Conservation (phyloP, 192 early-diverging fungal genomes). For the Coemansia sp. region DNA sequence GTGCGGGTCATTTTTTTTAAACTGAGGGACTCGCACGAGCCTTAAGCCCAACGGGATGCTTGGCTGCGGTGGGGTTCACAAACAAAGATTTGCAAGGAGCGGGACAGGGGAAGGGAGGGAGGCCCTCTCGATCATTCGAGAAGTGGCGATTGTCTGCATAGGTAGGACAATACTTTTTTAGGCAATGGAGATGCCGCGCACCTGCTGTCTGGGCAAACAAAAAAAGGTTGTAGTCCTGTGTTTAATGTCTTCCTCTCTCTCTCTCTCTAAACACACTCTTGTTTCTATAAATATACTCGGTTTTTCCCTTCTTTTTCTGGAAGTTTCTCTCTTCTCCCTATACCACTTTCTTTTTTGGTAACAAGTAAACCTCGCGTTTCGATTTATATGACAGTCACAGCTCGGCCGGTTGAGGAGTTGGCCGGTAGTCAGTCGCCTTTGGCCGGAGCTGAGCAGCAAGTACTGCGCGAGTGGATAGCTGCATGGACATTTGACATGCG, state of each 20-base stretch:
- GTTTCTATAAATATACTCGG: neutral
- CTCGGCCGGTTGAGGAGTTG: slow-evolving; percentile 30
- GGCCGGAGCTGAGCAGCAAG: slow-evolving; percentile 42
- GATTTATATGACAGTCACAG: neutral
- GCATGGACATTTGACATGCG: slow-evolving; percentile 38
- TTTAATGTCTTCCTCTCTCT: neutral
- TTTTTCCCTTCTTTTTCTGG: neutral
- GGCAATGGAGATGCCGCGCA: neutral
- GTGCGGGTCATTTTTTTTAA: neutral
- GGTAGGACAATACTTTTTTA: neutral
- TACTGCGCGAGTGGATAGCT: slow-evolving; percentile 50
- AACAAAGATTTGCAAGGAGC: slow-evolving; percentile 6
- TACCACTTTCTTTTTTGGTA: neutral
- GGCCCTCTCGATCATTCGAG: neutral
- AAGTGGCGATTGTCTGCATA: slow-evolving; percentile 1
- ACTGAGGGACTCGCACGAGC: neutral
- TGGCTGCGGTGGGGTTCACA: neutral
- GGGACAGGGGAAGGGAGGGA: neutral
- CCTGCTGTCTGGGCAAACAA: neutral
- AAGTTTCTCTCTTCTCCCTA: neutral
- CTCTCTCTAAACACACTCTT: neutral
- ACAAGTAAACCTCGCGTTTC: neutral
- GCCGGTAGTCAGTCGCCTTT: slow-evolving; percentile 25
- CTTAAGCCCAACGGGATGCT: neutral
- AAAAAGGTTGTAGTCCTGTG: neutral